A percentile compares a stretch with the other conserved stretches of the same genome.
Evolutionary conservation across 164 flowering plant genomes (phyloP).

Genomic region (Magnolia kwangsiensis): DNA sequence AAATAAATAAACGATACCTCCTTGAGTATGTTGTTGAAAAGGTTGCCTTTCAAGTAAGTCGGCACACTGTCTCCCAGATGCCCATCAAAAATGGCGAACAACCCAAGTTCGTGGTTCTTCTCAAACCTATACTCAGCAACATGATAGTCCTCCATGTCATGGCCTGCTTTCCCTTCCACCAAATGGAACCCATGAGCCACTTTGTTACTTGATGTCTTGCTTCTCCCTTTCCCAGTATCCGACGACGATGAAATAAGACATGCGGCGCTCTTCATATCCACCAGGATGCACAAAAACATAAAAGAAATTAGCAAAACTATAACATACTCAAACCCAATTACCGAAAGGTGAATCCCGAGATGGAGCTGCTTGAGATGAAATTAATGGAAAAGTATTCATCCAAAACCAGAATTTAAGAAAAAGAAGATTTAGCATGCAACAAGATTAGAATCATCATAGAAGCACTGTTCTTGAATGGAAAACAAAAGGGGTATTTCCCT

Average conservation of each 20-base stretch:
- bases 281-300: conserved; percentile 1
- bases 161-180: conserved; percentile 62
- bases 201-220: conserved; percentile 32
- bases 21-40: conserved; percentile 53
- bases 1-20: conserved; percentile 35
- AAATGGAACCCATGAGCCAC: conserved; percentile 56
- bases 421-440: not conserved
- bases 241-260: conserved; percentile 40
- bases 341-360: not conserved
- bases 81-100: conserved; percentile 72
- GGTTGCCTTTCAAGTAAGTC: conserved; percentile 40
- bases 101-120: conserved; percentile 48
- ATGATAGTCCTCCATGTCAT: conserved; percentile 72
- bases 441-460: not conserved
- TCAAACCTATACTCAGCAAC: conserved; percentile 47
- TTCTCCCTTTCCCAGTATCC: conserved; percentile 57
- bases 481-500: not conserved
- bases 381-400: not conserved
- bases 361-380: not conserved
- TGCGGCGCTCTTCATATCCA: conserved; percentile 26
- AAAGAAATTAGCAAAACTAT: not conserved
- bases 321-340: not conserved
- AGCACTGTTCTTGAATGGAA: not conserved
- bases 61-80: conserved; percentile 64
- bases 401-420: not conserved